phyloP scores from a whole-genome alignment of 129 eudicot species.

The Escallonia rubra region DNA sequence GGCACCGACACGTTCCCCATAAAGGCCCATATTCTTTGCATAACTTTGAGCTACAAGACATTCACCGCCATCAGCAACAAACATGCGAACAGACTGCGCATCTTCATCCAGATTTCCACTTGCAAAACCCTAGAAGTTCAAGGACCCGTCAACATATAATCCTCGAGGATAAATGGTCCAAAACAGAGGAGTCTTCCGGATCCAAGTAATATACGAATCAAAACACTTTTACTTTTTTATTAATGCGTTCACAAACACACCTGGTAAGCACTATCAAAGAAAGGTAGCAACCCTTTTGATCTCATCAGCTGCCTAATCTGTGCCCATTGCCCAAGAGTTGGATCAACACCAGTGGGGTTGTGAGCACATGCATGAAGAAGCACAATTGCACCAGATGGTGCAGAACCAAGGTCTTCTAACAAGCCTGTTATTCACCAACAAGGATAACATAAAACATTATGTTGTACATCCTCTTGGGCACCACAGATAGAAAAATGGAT shows the following conservation, averaged over 20 bases:
- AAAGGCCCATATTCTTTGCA: slow-evolving; percentile 91
- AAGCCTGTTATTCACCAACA: slow-evolving; percentile 48
- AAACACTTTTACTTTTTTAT: not conserved
- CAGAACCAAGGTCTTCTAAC: slow-evolving; percentile 84
- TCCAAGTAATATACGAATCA: not conserved
- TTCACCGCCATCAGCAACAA: slow-evolving; percentile 92
- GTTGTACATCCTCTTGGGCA: too few species aligned
- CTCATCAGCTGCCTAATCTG: slow-evolving; percentile 77
- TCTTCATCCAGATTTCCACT: slow-evolving; percentile 86
- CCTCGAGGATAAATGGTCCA: not conserved
- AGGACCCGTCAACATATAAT: not conserved
- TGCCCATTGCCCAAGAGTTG: slow-evolving; percentile 83
- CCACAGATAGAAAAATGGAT: too few species aligned
- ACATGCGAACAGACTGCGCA: slow-evolving; percentile 86
- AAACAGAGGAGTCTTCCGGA: not conserved
- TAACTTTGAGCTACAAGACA: slow-evolving; percentile 91
- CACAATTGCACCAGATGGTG: slow-evolving; percentile 92
- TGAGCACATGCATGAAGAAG: slow-evolving; percentile 99
- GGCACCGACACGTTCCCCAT: slow-evolving; percentile 98
- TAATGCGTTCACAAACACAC: slow-evolving; percentile 20
- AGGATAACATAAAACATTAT: not conserved
- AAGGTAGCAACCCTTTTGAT: slow-evolving; percentile 75
- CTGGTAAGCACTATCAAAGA: slow-evolving; percentile 98
- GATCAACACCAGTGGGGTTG: slow-evolving; percentile 98
- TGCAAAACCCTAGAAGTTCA: slow-evolving; percentile 73